Base-by-base conservation (phyloP, 2,329 filamentous ascomycete genomes). In the Septoria petroselini region DNA sequence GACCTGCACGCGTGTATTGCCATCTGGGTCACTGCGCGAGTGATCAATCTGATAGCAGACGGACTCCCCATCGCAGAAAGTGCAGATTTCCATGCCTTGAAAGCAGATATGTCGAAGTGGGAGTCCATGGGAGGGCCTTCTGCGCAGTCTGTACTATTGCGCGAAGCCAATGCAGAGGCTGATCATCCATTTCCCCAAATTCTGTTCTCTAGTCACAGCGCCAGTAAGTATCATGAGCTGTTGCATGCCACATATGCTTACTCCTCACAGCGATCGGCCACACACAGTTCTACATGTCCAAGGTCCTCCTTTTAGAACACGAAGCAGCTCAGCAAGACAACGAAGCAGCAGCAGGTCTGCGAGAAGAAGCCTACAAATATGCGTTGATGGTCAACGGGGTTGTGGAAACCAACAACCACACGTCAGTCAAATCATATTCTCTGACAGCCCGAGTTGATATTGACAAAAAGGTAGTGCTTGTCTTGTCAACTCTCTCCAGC, bases 401-500 rank as follows among this genome's bases (percentile, higher is more conserved):
- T 19, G 49, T 54, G 30, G 52, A 50, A 15, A 54, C 47, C 7
- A 54, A 54, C 15, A 41, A 49, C n/a, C 47, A 54, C 17, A 54
- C 52, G 46, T 49, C 17, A 38, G 46, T 41, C 21, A 14, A n/a
- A n/a, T 34, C 5, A 27, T 27, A 27, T 27, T n/a, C n/a, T n/a
- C n/a, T n/a, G n/a, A n/a, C n/a, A n/a, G n/a, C 9, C 37, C 14
- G 8, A 27, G 23, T 12, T 25, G 3, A 21, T 9, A 38, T 23
- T 15, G 7, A 25, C 23, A n/a, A 9, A 42, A 8, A 11, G 19
- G 8, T 15, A 49, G 46, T 21, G 52, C 52, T 17, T 54, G 52
- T 29, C 39, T 54, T 2, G 52, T 50, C 8, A 54, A 54, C 17
- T 50, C 52, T 7, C 15, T 54, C 6, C 52, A 54, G n/a, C 52